Evolutionary conservation across 257 asterid species (phyloP), one percentile per base, ranked within the genome.

Genomic region (Jaltomata sinuosa): DNA sequence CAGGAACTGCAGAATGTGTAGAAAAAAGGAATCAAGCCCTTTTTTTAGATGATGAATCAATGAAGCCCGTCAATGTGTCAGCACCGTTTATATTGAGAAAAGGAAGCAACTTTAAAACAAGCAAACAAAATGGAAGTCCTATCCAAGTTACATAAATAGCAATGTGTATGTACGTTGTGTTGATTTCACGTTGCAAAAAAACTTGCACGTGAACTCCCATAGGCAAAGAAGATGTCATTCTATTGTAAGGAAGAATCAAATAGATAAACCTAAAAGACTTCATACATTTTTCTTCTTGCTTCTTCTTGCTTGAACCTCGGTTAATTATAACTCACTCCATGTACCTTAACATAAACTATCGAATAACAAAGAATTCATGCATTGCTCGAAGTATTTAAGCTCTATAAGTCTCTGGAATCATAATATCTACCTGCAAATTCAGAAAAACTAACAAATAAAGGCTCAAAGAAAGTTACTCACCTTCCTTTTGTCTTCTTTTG

Each of bases 401-500:
- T 74, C 40, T 45, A 22, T 15, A 15, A 45, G 59, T 47, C 57
- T 45, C 81, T 25, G 59, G 57, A 15, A 74, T 76, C 61, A 47
- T 18, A 69, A 69, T 10, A 69, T 21, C 31, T 3, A 6, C 81
- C 54, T 76, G 22, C 32, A 19, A 15, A 76, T 25, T 76, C 54
- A 27, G 40, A 18, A 29, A 74, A 27, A 9, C 1, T 7, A 27
- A 15, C 36, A 74, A 42, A 74, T 2, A 12, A 45, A 74, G 11
- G 59, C 27, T 45, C 59, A 74, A 29, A 45, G 3, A 31, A 76
- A 22, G 68, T 61, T 72, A 4, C 8, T 65, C 90, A 93, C 99
- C 92, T 95, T 88, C 99, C 99, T 83, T 93, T 97, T 31, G 72
- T 81, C 92, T 94, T 96, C 91, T 93, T 94, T 86, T 84, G 91